Percentiles rank a stretch among this genome's conserved stretches.
phyloP scores from a whole-genome alignment of 768 basidiomycete genomes.

The Naganishia friedmannii region DNA sequence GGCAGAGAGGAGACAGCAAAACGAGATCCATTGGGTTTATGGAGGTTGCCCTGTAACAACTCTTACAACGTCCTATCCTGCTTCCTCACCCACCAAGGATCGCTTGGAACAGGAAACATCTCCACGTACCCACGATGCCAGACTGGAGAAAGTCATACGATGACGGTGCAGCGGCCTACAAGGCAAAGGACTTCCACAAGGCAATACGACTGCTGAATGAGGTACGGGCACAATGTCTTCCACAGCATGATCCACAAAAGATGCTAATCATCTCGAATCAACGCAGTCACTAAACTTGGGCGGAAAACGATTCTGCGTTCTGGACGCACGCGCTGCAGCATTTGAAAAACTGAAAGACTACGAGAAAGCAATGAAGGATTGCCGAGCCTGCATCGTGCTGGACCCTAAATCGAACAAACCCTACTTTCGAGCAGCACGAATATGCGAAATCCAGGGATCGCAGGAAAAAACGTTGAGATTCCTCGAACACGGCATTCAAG shows the following conservation, averaged over 20 bases:
- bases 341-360: constrained; percentile 14
- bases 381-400: constrained; percentile 18
- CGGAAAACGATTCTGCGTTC: constrained; percentile 5
- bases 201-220: constrained; percentile 10
- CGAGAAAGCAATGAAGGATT: constrained; percentile 22
- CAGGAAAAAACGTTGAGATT: constrained; percentile 3
- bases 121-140: background rate
- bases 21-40: no score
- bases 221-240: background rate
- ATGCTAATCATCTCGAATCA: background rate
- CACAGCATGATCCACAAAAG: background rate
- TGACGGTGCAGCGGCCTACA: constrained; percentile 4
- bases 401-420: constrained; percentile 16
- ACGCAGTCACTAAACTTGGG: constrained; percentile 16
- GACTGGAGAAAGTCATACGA: constrained; percentile 23
- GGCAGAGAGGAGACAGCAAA: no score
- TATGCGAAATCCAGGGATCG: constrained; percentile 1
- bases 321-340: constrained; percentile 1
- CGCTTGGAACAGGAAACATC: background rate
- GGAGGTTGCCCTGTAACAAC: background rate
- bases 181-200: background rate
- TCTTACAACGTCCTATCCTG: background rate
- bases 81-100: background rate
- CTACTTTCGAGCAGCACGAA: constrained; percentile 12
- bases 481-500: constrained; percentile 15